Conservation (phyloP, 2,329 filamentous ascomycete genomes). For the Scolecobasidium constrictum region DNA sequence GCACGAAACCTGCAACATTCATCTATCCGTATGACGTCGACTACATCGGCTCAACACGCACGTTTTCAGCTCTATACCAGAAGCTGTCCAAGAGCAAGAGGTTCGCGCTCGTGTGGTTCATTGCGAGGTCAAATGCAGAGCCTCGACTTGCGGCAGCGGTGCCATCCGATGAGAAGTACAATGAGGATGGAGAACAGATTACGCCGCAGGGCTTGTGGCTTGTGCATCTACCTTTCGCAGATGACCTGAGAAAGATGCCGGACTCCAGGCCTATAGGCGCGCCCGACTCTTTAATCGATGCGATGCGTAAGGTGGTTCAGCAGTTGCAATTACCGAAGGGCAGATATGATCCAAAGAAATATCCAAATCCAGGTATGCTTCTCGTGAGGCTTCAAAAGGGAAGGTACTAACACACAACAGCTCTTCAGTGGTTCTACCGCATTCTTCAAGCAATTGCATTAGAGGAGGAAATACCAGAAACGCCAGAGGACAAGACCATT, state of each 20-base stretch:
- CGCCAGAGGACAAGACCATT: conserved; percentile 64
- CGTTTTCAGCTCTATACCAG: conserved; percentile 83
- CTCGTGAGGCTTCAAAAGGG: not conserved
- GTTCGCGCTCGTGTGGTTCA: conserved; percentile 81
- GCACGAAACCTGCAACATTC: conserved; percentile 76
- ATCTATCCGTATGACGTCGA: conserved; percentile 90
- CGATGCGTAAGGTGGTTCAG: conserved; percentile 73
- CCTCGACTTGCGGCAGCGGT: conserved; percentile 74
- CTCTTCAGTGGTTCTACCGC: conserved; percentile 93
- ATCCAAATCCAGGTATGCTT: conserved; percentile 64
- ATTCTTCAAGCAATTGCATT: conserved; percentile 86
- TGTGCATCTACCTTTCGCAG: conserved; percentile 75
- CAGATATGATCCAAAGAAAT: conserved; percentile 72
- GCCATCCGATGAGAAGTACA: conserved; percentile 56
- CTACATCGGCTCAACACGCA: conserved; percentile 80
- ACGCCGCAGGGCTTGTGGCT: conserved; percentile 83
- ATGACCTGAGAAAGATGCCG: conserved; percentile 72
- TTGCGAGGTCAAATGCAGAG: conserved; percentile 68
- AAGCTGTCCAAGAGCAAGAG: conserved; percentile 73
- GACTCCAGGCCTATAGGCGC: conserved; percentile 46
- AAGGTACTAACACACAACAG: conserved; percentile 23
- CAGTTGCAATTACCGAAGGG: conserved; percentile 82
- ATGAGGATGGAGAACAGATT: conserved; percentile 54
- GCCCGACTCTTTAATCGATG: conserved; percentile 63
- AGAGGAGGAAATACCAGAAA: conserved; percentile 77